phyloP scores from a whole-genome alignment of 2,329 filamentous ascomycete species.

The Hypoxylon sp. region DNA sequence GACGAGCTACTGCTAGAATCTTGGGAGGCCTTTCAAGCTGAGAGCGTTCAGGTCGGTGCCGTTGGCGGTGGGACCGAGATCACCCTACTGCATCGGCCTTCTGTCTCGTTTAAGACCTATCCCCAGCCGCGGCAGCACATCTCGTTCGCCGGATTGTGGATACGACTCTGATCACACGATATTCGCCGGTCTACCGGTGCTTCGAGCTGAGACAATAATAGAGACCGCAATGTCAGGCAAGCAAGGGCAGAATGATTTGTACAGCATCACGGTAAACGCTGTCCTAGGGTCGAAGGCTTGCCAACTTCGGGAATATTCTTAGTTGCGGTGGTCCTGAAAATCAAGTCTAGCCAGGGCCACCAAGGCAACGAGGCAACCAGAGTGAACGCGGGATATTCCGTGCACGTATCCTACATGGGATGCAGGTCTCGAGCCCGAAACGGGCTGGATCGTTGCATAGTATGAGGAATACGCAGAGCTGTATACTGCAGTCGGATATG shows the following conservation, averaged over 20 bases:
- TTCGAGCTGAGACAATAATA: conserved; percentile 35
- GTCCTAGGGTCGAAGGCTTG: conserved; percentile 25
- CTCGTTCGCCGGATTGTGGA: conserved; percentile 28
- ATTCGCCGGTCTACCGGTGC: conserved; percentile 7
- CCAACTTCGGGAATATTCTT: conserved; percentile 40
- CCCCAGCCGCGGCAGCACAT: conserved; percentile 21
- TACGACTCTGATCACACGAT: conserved; percentile 34
- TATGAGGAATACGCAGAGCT: conserved; percentile 15
- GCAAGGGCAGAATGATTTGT: conserved; percentile 13
- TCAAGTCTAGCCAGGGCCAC: conserved; percentile 1
- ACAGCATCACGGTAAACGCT: conserved; percentile 21
- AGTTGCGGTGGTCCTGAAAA: conserved; percentile 23
- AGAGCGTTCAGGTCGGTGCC: not conserved
- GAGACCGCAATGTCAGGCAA: conserved; percentile 20
- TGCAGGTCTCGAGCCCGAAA: conserved; percentile 19
- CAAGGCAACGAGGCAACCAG: conserved; percentile 15
- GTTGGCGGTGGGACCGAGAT: conserved; percentile 16
- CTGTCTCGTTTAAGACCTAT: conserved; percentile 28
- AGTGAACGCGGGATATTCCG: conserved; percentile 29
- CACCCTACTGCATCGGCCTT: conserved; percentile 35
- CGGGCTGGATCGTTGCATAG: conserved; percentile 15
- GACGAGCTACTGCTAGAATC: conserved; percentile 1
- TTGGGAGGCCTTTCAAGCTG: not conserved
- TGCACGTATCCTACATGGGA: conserved; percentile 14
- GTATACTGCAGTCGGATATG: conserved; percentile 19